A percentile compares a stretch with the other conserved stretches of the same genome.
These are phyloP conservation scores for Seiridium cupressi DNA, from an alignment of 2,329 filamentous ascomycete species.

Conservation along the genomic window DNA sequence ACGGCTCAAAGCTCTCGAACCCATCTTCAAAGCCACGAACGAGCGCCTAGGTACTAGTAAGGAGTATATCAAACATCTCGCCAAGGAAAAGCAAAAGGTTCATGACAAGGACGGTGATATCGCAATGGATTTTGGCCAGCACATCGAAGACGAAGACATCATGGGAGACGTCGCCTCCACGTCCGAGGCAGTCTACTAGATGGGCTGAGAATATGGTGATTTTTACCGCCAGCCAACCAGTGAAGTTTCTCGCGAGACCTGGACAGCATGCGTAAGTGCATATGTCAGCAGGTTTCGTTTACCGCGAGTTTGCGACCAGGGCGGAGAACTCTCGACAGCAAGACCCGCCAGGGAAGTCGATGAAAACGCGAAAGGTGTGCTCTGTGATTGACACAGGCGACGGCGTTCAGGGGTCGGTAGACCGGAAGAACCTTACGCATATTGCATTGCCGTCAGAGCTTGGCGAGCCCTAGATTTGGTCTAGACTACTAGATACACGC, in stretches of 20 bases:
- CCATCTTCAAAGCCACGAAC: conserved; percentile 50
- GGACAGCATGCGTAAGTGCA: no score
- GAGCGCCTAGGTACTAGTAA: conserved; percentile 53
- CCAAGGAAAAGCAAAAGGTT: conserved; percentile 44
- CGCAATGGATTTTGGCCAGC: conserved; percentile 40
- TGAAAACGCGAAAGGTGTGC: background rate
- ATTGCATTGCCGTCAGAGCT: background rate
- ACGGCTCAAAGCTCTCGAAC: conserved; percentile 43
- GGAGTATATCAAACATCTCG: conserved; percentile 51
- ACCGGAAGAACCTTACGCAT: background rate
- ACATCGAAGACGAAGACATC: conserved; percentile 59
- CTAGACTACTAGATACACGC: background rate
- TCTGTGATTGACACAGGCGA: background rate
- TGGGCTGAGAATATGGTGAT: no score
- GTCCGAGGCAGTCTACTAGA: background rate
- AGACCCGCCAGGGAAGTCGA: background rate
- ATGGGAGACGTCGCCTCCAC: conserved; percentile 44
- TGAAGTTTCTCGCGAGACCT: no score
- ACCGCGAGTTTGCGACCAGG: no score
- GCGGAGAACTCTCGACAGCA: background rate
- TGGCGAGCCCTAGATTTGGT: background rate
- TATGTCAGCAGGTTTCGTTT: no score
- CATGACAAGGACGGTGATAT: conserved; percentile 39
- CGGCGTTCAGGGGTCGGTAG: background rate
- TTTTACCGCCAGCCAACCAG: no score